Conservation (phyloP, 495 filamentous ascomycete genomes). For the Baudoinia panamericana region DNA sequence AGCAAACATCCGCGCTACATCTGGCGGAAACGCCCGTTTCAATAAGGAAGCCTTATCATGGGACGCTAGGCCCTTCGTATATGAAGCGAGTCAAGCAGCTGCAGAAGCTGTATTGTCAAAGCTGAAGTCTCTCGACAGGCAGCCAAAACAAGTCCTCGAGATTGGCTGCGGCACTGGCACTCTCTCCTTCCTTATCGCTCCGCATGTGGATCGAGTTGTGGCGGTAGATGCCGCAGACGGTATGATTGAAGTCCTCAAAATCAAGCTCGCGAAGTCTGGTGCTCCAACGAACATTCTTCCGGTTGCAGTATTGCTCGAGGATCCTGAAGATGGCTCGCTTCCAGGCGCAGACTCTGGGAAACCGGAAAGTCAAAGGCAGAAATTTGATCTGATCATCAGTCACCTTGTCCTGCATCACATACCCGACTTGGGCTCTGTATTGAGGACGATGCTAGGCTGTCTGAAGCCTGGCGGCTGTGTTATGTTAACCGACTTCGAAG, state of each 20-base stretch:
- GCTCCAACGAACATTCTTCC: conserved; percentile 18
- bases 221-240: conserved; percentile 40
- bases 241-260: conserved; percentile 39
- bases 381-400: conserved; percentile 38
- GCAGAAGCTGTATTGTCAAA: conserved; percentile 25
- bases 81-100: conserved; percentile 25
- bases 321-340: conserved; percentile 23
- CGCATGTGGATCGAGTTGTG: conserved; percentile 30
- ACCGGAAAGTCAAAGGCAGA: conserved; percentile 16
- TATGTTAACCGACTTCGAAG: conserved; percentile 44
- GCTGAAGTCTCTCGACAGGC: conserved; percentile 11
- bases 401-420: conserved; percentile 46
- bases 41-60: conserved; percentile 31
- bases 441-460: conserved; percentile 32
- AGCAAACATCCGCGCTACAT: conserved; percentile 10
- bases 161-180: conserved; percentile 46
- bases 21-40: conserved; percentile 26
- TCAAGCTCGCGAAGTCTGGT: conserved; percentile 26
- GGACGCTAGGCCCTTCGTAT: conserved; percentile 31
- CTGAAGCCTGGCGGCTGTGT: conserved; percentile 35
- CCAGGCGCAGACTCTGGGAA: not conserved
- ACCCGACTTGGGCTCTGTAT: conserved; percentile 30
- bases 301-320: conserved; percentile 25
- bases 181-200: conserved; percentile 37
- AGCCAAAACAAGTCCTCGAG: conserved; percentile 35